Conservation (phyloP, 129 eudicot species). For the Artemisia tridentata region DNA sequence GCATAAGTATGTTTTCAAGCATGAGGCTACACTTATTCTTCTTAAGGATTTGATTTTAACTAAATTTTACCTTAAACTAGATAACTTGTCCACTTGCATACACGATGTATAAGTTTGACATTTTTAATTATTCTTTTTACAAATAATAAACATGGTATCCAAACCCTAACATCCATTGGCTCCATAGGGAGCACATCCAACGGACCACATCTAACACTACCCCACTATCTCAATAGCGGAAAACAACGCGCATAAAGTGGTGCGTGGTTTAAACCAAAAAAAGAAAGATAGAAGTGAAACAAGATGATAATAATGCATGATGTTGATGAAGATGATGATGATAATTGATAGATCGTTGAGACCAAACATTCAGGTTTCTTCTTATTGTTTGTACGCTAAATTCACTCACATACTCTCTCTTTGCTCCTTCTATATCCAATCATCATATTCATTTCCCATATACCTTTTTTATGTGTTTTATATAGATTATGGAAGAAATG, state of each 20-base stretch:
- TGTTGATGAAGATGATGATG: slow-evolving; percentile 33
- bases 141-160: slow-evolving; percentile 20
- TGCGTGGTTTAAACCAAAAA: slow-evolving; percentile 31
- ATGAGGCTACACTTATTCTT: too few relatives aligned
- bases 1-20: too few relatives aligned
- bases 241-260: slow-evolving; percentile 25
- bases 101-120: too few relatives aligned
- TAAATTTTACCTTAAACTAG: too few relatives aligned
- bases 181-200: slow-evolving; percentile 32
- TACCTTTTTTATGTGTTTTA: background rate
- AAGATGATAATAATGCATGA: slow-evolving; percentile 18
- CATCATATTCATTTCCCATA: slow-evolving; percentile 10
- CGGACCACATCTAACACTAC: slow-evolving; percentile 10
- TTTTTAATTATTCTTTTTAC: background rate
- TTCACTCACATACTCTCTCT: slow-evolving; percentile 36
- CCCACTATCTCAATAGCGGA: slow-evolving; percentile 11
- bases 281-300: slow-evolving; percentile 34
- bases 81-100: too few relatives aligned
- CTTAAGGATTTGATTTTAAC: too few relatives aligned
- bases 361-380: slow-evolving; percentile 48
- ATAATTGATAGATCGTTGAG: slow-evolving; percentile 28
- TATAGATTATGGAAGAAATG: slow-evolving; percentile 39
- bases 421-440: slow-evolving; percentile 40
- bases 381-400: slow-evolving; percentile 52
- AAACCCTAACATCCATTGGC: slow-evolving; percentile 31